These are phyloP conservation scores for Cymbopogon flexuosus DNA, from an alignment of 202 grass and related monocot genomes.

Conservation along the genomic window DNA sequence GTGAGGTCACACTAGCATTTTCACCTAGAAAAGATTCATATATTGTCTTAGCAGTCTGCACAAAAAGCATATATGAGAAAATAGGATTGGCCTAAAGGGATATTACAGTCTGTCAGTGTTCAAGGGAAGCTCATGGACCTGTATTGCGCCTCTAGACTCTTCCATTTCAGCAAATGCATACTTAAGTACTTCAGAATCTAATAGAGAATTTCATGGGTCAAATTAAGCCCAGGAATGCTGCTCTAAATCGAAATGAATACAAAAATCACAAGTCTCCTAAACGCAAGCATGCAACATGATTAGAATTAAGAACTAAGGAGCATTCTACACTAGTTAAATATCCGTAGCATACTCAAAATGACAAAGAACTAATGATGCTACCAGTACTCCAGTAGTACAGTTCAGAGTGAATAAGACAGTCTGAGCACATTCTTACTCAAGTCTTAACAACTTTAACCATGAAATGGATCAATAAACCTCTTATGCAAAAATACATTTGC, in stretches of 20 bases:
- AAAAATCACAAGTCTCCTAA: constrained; percentile 4
- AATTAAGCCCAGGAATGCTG: constrained; percentile 20
- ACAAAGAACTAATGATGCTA: neutral
- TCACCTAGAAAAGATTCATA: constrained; percentile 79
- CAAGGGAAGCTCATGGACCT: constrained; percentile 43
- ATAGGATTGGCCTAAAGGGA: constrained; percentile 4
- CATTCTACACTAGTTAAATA: neutral
- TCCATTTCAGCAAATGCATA: constrained; percentile 93
- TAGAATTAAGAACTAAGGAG: neutral
- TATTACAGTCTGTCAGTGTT: neutral
- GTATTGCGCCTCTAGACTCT: constrained; percentile 81
- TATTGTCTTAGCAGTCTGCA: constrained; percentile 81
- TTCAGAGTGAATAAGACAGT: neutral
- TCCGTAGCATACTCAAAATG: neutral
- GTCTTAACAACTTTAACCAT: neutral
- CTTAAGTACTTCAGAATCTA: constrained; percentile 92
- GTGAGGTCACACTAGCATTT: constrained; percentile 47
- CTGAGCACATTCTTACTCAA: neutral
- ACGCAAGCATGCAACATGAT: constrained; percentile 12
- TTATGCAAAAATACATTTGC: neutral
- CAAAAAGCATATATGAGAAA: constrained; percentile 12
- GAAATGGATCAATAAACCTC: neutral
- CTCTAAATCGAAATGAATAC: neutral
- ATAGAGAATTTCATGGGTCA: constrained; percentile 16
- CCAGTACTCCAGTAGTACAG: neutral